Conservation (phyloP, 2,329 filamentous ascomycete species). For the Microsporum ferrugineum region DNA sequence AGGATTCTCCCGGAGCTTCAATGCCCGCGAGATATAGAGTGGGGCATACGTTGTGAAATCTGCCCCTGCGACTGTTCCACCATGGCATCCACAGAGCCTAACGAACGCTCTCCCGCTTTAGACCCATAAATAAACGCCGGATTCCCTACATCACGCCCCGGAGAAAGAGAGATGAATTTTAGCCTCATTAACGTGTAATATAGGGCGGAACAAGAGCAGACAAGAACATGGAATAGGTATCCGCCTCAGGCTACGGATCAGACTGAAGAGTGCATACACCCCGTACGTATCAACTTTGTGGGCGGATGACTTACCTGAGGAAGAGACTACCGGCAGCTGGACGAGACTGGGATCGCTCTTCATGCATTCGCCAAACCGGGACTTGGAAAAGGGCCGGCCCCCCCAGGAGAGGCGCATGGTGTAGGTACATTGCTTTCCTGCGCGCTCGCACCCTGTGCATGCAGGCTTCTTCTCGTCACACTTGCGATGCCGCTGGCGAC, state of each 20-base stretch:
- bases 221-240: background rate
- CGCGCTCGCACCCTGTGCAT: conserved; percentile 11
- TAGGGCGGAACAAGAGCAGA: background rate
- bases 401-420: conserved; percentile 14
- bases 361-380: conserved; percentile 15
- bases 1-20: background rate
- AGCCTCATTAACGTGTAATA: background rate
- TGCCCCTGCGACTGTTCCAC: background rate
- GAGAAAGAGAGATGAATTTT: background rate
- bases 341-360: conserved; percentile 11
- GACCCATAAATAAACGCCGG: conserved; percentile 7
- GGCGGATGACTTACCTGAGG: conserved; percentile 5
- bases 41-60: background rate
- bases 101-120: background rate
- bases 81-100: background rate
- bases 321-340: conserved; percentile 8
- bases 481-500: conserved; percentile 15
- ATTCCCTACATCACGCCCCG: background rate
- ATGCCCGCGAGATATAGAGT: background rate
- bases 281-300: too few species aligned
- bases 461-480: conserved; percentile 14
- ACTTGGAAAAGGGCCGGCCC: conserved; percentile 14
- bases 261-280: background rate
- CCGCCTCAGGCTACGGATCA: background rate
- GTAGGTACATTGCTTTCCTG: conserved; percentile 11